Evolutionary conservation across 202 grass and related monocot genomes (phyloP).

Genomic region (Cymbopogon flexuosus): DNA sequence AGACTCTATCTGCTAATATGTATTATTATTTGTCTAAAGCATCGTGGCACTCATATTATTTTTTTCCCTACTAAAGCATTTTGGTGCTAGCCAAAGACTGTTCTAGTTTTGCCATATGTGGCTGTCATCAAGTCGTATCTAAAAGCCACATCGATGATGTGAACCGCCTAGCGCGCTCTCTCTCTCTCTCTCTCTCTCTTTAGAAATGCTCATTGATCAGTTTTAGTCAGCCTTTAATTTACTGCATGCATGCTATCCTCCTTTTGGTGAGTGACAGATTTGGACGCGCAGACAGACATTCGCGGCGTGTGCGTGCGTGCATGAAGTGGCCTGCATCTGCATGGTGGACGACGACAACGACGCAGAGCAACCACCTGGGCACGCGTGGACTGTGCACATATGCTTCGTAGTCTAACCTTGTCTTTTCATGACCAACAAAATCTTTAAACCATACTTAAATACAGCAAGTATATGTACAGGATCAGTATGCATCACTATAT

Average conservation of each 20-base stretch:
- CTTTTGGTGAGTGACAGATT: constrained; percentile 30
- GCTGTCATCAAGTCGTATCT: background rate
- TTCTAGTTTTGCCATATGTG: background rate
- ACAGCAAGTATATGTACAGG: background rate
- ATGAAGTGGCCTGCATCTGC: background rate
- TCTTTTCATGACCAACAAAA: background rate
- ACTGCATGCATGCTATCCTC: background rate
- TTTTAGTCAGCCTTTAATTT: constrained; percentile 17
- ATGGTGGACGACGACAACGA: constrained; percentile 26
- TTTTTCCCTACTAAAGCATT: background rate
- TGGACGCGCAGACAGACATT: constrained; percentile 32
- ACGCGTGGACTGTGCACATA: background rate
- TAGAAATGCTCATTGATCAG: background rate
- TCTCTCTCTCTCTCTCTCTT: background rate
- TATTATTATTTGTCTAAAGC: too few relatives aligned
- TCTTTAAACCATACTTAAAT: background rate
- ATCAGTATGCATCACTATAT: background rate
- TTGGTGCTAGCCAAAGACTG: background rate
- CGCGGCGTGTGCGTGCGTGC: background rate
- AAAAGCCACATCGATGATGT: constrained; percentile 8
- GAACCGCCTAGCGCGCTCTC: background rate
- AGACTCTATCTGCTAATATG: too few relatives aligned
- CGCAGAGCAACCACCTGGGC: background rate
- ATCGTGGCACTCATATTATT: too few relatives aligned
- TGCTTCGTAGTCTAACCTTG: background rate